A percentile compares a stretch with the other conserved stretches of the same genome.
Evolutionary conservation across 208 protist genomes (phyloP).

Genomic region (Trypanosoma caninum): DNA sequence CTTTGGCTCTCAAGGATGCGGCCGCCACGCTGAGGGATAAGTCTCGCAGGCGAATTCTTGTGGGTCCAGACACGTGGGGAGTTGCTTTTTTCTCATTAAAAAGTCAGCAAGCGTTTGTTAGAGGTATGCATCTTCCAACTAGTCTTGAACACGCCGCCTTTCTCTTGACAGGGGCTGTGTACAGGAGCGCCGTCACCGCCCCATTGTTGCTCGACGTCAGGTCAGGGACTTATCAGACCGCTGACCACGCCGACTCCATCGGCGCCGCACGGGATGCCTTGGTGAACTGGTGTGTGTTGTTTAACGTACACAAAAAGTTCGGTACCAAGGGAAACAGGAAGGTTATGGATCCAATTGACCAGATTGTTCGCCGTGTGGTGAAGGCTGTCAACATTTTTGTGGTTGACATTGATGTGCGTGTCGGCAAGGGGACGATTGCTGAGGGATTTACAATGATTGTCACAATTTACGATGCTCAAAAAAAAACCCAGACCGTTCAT

Average conservation of each 20-base stretch:
- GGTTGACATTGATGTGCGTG: slow-evolving; percentile 84
- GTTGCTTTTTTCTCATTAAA: slow-evolving; percentile 80
- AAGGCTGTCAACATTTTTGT: slow-evolving; percentile 90
- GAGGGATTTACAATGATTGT: slow-evolving; percentile 92
- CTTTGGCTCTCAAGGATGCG: slow-evolving; percentile 38
- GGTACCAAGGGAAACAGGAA: slow-evolving; percentile 83
- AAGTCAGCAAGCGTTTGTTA: slow-evolving; percentile 79
- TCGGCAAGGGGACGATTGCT: slow-evolving; percentile 83
- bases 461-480: slow-evolving; percentile 88
- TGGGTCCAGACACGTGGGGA: slow-evolving; percentile 77
- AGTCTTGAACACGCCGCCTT: slow-evolving; percentile 82
- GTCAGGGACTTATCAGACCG: slow-evolving; percentile 33
- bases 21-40: slow-evolving; percentile 48
- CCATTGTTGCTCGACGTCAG: slow-evolving; percentile 56
- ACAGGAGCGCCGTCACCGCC: slow-evolving; percentile 35
- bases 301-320: slow-evolving; percentile 83
- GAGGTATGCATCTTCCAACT: slow-evolving; percentile 55
- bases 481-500: slow-evolving; percentile 72
- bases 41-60: slow-evolving; percentile 53
- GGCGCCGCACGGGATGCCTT: slow-evolving; percentile 54
- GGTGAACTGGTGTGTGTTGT: slow-evolving; percentile 72
- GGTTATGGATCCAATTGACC: slow-evolving; percentile 79
- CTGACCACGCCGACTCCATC: slow-evolving; percentile 21
- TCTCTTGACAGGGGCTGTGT: slow-evolving; percentile 55
- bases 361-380: slow-evolving; percentile 86